These are phyloP conservation scores for Cyclotella distinguenda DNA, from an alignment of 108 stramenopile genomes.

Conservation along the genomic window DNA sequence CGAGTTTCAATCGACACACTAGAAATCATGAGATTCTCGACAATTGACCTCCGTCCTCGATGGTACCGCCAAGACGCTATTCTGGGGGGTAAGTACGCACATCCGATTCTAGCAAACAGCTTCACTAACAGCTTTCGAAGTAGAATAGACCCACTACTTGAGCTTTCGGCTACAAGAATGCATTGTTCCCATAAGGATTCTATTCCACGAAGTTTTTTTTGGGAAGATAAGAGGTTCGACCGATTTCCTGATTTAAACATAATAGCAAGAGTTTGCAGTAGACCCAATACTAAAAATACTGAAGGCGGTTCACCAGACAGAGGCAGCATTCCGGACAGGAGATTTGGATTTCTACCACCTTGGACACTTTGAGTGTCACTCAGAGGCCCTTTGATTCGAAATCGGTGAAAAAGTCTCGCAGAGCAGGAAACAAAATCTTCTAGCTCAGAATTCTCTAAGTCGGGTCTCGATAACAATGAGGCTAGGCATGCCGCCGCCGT, in stretches of 20 bases:
- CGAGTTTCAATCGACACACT: not conserved
- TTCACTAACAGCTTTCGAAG: slow-evolving; percentile 88
- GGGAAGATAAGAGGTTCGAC: slow-evolving; percentile 39
- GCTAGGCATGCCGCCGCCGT: slow-evolving; percentile 90
- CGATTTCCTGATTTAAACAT: slow-evolving; percentile 73
- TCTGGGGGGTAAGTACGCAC: slow-evolving; percentile 88
- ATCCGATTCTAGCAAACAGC: slow-evolving; percentile 88
- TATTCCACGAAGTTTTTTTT: slow-evolving; percentile 38
- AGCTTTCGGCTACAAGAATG: slow-evolving; percentile 49
- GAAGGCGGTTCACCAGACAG: slow-evolving; percentile 28
- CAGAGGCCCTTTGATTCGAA: slow-evolving; percentile 18
- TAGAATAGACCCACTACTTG: slow-evolving; percentile 49
- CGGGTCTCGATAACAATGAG: slow-evolving; percentile 89
- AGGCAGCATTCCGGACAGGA: slow-evolving; percentile 12
- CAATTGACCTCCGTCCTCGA: slow-evolving; percentile 83
- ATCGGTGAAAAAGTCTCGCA: slow-evolving; percentile 34
- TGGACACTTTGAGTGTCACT: not conserved
- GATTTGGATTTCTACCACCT: not conserved
- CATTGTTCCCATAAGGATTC: slow-evolving; percentile 58
- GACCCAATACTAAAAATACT: slow-evolving; percentile 74
- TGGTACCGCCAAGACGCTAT: slow-evolving; percentile 95
- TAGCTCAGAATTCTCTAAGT: slow-evolving; percentile 79
- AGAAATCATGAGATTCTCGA: slow-evolving; percentile 63
- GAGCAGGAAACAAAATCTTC: slow-evolving; percentile 76
- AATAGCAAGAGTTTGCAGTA: slow-evolving; percentile 73